phyloP scores from a whole-genome alignment of 331 rosid species.

The Quercus phellos region DNA sequence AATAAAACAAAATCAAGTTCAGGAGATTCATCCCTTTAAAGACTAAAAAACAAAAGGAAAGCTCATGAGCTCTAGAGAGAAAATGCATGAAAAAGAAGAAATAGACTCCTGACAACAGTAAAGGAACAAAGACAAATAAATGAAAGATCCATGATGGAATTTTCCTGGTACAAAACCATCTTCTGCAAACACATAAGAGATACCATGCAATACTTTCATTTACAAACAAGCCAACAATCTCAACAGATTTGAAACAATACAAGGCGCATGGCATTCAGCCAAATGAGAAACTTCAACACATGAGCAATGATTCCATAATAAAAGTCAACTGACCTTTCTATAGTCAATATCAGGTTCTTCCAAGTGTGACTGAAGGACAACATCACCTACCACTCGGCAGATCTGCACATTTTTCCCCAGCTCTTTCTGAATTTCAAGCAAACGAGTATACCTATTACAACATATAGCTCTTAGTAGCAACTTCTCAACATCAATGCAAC shows the following conservation, averaged over 20 bases:
- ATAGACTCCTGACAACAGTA: background rate
- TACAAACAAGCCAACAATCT: background rate
- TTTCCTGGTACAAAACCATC: background rate
- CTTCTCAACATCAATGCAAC: conserved; percentile 90
- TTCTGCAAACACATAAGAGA: background rate
- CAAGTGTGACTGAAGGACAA: conserved; percentile 56
- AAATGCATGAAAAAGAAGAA: background rate
- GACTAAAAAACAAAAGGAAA: background rate
- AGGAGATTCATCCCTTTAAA: background rate
- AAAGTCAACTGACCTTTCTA: conserved; percentile 55
- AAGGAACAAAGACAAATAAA: background rate
- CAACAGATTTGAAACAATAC: background rate
- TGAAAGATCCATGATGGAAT: background rate
- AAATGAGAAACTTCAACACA: background rate
- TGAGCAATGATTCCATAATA: conserved; percentile 8
- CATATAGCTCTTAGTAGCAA: conserved; percentile 82
- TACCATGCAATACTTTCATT: background rate
- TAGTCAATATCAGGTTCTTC: conserved; percentile 55
- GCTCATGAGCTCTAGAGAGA: background rate
- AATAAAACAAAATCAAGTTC: background rate
- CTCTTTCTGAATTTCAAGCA: conserved; percentile 89
- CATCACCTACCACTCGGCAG: conserved; percentile 60
- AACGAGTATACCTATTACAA: conserved; percentile 86
- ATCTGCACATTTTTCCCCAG: conserved; percentile 69
- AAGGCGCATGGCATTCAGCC: background rate